Conservation (phyloP, 2,329 filamentous ascomycete genomes). For the Penicillium sp. region DNA sequence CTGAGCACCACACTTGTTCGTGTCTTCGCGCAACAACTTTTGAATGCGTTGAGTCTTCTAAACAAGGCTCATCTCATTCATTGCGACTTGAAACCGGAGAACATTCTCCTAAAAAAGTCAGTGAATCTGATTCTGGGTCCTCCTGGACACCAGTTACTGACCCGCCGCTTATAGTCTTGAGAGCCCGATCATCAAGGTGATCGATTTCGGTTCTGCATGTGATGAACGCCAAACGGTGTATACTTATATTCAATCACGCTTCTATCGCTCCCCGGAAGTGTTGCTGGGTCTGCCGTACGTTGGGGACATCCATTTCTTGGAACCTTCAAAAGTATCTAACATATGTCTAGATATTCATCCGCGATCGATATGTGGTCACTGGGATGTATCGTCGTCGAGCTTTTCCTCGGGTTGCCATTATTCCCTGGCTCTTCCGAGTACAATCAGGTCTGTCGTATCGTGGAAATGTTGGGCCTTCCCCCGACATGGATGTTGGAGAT, state of each 20-base stretch:
- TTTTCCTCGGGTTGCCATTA: conserved; percentile 90
- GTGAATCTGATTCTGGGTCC: conserved; percentile 25
- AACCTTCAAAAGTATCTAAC: conserved; percentile 16
- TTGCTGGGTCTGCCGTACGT: conserved; percentile 79
- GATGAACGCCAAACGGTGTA: conserved; percentile 98
- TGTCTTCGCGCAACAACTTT: conserved; percentile 93
- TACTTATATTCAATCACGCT: conserved; percentile 97
- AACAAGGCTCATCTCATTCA: conserved; percentile 98
- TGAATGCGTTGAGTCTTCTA: conserved; percentile 86
- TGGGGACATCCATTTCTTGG: not conserved
- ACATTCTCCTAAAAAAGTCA: conserved; percentile 92
- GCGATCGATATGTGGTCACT: conserved; percentile 99
- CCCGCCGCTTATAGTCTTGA: conserved; percentile 63
- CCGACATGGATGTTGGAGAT: conserved; percentile 99
- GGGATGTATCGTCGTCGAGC: conserved; percentile 95
- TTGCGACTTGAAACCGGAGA: conserved; percentile 97
- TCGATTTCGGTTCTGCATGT: conserved; percentile 97
- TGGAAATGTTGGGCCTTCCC: conserved; percentile 95
- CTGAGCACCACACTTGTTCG: conserved; percentile 94
- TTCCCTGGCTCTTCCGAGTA: conserved; percentile 99
- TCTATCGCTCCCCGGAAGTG: conserved; percentile 96
- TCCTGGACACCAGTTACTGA: not conserved
- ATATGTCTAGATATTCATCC: conserved; percentile 72
- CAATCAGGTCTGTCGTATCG: conserved; percentile 95
- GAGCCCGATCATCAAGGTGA: conserved; percentile 99